Evolutionary conservation across 2,329 filamentous ascomycete genomes (phyloP).

Genomic region (Pseudogymnoascus pannorum): DNA sequence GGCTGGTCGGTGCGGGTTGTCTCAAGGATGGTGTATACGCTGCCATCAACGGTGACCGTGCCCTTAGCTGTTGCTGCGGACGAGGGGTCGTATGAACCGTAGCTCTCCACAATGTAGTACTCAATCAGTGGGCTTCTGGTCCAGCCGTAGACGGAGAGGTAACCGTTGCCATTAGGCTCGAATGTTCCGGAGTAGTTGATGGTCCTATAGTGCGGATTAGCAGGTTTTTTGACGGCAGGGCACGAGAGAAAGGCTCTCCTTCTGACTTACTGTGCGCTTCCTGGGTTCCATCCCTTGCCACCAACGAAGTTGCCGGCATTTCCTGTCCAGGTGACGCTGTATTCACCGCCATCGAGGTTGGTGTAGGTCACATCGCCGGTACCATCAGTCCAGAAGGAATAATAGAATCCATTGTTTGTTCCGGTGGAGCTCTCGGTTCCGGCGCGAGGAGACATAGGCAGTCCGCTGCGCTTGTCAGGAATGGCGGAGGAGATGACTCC

Average conservation of each 20-base stretch:
- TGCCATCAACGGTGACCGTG: constrained; percentile 43
- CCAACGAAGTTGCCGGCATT: constrained; percentile 40
- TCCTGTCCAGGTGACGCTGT: constrained; percentile 42
- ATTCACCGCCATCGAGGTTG: constrained; percentile 44
- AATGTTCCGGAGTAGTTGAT: constrained; percentile 38
- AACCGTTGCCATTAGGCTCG: constrained; percentile 37
- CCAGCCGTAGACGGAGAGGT: constrained; percentile 54
- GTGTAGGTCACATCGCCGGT: constrained; percentile 45
- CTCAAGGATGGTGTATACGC: constrained; percentile 39
- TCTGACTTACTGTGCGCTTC: constrained; percentile 22
- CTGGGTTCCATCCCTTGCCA: constrained; percentile 44
- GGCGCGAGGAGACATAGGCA: not conserved
- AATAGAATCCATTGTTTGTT: constrained; percentile 51
- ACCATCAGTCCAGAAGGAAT: constrained; percentile 53
- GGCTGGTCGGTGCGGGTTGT: constrained; percentile 32
- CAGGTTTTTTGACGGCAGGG: not conserved
- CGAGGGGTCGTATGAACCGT: constrained; percentile 42
- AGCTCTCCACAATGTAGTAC: constrained; percentile 51
- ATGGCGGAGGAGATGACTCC: constrained; percentile 12
- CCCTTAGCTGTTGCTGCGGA: constrained; percentile 41
- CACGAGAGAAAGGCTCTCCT: not conserved
- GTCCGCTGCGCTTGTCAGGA: not conserved
- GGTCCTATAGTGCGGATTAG: constrained; percentile 22
- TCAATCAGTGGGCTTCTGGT: constrained; percentile 44
- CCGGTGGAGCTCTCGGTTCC: constrained; percentile 41